These are phyloP conservation scores for Fusarium transvaalense DNA, from an alignment of 2,329 filamentous ascomycete genomes.

Conservation along the genomic window DNA sequence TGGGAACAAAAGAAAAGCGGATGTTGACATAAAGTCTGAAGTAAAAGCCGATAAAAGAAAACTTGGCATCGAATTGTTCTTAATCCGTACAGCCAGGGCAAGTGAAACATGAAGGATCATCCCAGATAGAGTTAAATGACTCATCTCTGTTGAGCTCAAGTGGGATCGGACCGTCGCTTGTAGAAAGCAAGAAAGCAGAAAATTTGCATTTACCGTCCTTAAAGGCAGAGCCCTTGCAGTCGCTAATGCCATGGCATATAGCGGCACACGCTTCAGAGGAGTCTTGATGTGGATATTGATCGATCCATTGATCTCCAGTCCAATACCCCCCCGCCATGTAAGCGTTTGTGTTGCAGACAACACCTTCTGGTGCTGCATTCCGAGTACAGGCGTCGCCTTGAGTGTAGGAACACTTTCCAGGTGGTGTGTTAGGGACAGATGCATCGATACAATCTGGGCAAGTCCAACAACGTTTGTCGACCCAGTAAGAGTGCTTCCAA, in stretches of 20 bases:
- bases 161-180: too few relatives aligned
- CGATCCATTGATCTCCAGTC: not conserved
- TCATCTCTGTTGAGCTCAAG: too few relatives aligned
- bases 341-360: not conserved
- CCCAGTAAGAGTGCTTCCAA: too few relatives aligned
- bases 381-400: constrained; percentile 1
- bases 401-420: too few relatives aligned
- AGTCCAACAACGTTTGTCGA: too few relatives aligned
- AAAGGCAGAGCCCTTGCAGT: constrained; percentile 18
- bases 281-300: not conserved
- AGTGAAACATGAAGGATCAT: constrained; percentile 11
- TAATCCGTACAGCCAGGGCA: constrained; percentile 13
- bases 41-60: too few relatives aligned
- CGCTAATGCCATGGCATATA: not conserved
- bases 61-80: too few relatives aligned
- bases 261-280: constrained; percentile 9
- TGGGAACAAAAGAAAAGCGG: too few relatives aligned
- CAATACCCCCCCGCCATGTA: constrained; percentile 7
- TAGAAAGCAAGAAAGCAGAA: not conserved
- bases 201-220: constrained; percentile 17
- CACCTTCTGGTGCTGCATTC: not conserved
- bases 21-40: too few relatives aligned
- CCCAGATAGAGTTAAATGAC: not conserved
- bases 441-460: too few relatives aligned
- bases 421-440: too few relatives aligned